Conservation (phyloP, 495 filamentous ascomycete species). For the Darksidea phi region DNA sequence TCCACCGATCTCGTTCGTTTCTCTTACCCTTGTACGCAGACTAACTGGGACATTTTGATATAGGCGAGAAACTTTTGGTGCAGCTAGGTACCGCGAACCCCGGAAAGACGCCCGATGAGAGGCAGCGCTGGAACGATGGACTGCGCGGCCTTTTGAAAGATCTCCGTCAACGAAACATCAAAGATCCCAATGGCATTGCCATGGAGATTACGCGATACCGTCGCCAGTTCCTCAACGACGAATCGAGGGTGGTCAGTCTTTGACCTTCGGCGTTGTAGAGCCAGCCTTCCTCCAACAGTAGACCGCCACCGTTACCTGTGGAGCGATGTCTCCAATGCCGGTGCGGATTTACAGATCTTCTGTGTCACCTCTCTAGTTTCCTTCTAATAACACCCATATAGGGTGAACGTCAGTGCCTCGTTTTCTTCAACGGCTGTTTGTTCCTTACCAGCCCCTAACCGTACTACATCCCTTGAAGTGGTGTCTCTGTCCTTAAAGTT, state of each 20-base stretch:
- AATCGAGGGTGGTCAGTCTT: conserved; percentile 43
- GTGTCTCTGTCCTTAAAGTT: background rate
- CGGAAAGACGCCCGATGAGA: conserved; percentile 67
- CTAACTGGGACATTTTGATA: conserved; percentile 61
- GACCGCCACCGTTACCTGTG: background rate
- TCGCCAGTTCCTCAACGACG: conserved; percentile 61
- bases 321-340: conserved; percentile 1
- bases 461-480: background rate
- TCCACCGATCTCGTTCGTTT: background rate
- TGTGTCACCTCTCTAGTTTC: too few relatives aligned
- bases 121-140: conserved; percentile 69
- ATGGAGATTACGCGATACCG: conserved; percentile 80
- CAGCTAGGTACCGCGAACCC: conserved; percentile 74
- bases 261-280: conserved; percentile 13
- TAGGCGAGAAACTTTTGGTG: conserved; percentile 85
- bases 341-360: background rate
- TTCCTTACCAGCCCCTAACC: background rate
- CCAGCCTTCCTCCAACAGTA: background rate
- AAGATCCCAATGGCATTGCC: conserved; percentile 76
- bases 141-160: conserved; percentile 72
- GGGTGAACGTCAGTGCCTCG: too few relatives aligned
- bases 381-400: too few relatives aligned
- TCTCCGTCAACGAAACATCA: conserved; percentile 61
- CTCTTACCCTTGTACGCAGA: conserved; percentile 47
- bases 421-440: too few relatives aligned